Conservation (phyloP, 2,329 filamentous ascomycete species). For the Apiospora arundinis region DNA sequence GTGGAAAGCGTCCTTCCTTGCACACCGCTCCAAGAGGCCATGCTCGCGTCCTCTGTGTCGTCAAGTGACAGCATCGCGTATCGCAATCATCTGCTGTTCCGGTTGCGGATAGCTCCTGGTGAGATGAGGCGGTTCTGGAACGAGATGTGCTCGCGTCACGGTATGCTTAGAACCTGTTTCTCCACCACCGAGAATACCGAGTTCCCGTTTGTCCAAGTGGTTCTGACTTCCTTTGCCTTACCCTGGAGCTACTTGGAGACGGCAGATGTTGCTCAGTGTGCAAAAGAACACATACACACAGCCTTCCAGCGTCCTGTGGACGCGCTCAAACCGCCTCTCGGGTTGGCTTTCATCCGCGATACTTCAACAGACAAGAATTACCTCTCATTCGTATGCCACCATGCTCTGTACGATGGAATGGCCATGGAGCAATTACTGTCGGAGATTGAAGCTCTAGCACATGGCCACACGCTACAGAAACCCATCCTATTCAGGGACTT, state of each 20-base stretch:
- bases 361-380: conserved; percentile 39
- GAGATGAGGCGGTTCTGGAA: conserved; percentile 67
- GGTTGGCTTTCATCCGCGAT: conserved; percentile 47
- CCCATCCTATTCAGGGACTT: conserved; percentile 67
- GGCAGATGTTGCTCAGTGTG: conserved; percentile 30
- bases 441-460: conserved; percentile 70
- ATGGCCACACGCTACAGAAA: conserved; percentile 51
- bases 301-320: conserved; percentile 49
- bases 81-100: conserved; percentile 74
- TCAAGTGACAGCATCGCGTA: conserved; percentile 59
- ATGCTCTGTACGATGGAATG: conserved; percentile 86
- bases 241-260: conserved; percentile 47
- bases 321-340: conserved; percentile 52
- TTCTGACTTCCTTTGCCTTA: conserved; percentile 56
- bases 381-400: conserved; percentile 67
- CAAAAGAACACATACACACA: conserved; percentile 44
- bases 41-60: conserved; percentile 66
- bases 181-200: conserved; percentile 64
- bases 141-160: conserved; percentile 68
- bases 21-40: conserved; percentile 86
- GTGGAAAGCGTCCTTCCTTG: conserved; percentile 74
- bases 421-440: conserved; percentile 73
- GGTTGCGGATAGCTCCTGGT: conserved; percentile 56
- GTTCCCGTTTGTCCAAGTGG: conserved; percentile 75
- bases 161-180: conserved; percentile 81